phyloP scores from a whole-genome alignment of 78 protist genomes.

The Dictyostelium brefeldianum region DNA sequence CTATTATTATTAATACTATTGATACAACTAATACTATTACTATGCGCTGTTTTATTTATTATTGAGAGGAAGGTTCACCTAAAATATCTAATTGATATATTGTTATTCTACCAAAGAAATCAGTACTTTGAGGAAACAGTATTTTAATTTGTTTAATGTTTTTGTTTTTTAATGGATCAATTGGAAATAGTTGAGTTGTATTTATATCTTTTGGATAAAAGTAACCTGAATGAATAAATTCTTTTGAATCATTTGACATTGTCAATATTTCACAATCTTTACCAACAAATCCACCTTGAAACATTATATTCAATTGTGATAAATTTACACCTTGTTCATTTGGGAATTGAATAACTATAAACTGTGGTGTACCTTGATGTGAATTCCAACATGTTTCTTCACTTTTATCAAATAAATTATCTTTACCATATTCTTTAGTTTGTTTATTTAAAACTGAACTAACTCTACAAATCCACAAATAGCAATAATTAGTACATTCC shows the following conservation, averaged over 20 bases:
- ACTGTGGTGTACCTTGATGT: constrained; percentile 74
- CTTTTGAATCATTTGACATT: neutral
- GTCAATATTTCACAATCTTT: constrained; percentile 57
- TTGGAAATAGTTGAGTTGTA: constrained; percentile 42
- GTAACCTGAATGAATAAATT: neutral
- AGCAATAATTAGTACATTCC: too few relatives aligned
- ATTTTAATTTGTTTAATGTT: constrained; percentile 56
- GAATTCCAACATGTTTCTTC: constrained; percentile 87
- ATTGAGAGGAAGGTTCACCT: constrained; percentile 20
- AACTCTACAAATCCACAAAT: constrained; percentile 25
- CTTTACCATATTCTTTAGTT: constrained; percentile 79
- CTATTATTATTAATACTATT: neutral
- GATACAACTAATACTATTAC: neutral
- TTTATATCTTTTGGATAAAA: constrained; percentile 81
- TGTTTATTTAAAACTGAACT: constrained; percentile 82
- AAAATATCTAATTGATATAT: constrained; percentile 76
- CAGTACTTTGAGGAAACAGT: constrained; percentile 77
- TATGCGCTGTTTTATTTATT: neutral
- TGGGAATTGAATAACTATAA: constrained; percentile 28
- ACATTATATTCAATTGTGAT: constrained; percentile 37
- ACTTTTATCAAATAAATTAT: constrained; percentile 73
- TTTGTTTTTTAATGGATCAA: neutral
- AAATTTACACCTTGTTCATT: constrained; percentile 33
- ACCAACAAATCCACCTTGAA: constrained; percentile 86
- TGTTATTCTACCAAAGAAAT: constrained; percentile 84